Conservation (phyloP, 352 stramenopile species). For the Phytopythium boreale region DNA sequence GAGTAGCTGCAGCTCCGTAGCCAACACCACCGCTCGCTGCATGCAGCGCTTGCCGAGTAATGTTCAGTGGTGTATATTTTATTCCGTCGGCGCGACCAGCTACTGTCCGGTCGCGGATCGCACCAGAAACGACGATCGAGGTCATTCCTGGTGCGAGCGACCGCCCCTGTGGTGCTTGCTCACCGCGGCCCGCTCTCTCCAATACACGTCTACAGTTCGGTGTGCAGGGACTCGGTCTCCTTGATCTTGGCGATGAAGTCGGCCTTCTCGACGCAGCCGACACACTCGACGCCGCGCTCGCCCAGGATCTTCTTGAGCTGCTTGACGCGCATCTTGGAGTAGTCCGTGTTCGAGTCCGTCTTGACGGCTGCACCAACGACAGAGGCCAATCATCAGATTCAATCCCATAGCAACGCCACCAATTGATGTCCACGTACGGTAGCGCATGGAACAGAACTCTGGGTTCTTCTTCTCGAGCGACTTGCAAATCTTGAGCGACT, state of each 20-base stretch:
- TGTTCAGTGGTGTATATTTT: not conserved
- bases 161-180: not conserved
- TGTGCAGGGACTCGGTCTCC: constrained; percentile 83
- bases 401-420: not conserved
- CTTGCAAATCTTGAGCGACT: constrained; percentile 93
- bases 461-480: constrained; percentile 92
- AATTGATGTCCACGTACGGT: constrained; percentile 66
- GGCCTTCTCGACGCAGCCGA: constrained; percentile 93
- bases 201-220: constrained; percentile 61
- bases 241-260: constrained; percentile 95
- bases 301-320: constrained; percentile 93
- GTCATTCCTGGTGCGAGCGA: not conserved
- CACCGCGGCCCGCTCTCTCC: not conserved
- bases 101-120: not conserved
- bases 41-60: not conserved
- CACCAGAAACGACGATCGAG: not conserved
- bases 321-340: constrained; percentile 94
- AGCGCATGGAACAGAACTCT: constrained; percentile 93
- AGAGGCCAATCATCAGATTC: not conserved
- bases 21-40: no score
- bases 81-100: not conserved
- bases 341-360: constrained; percentile 93
- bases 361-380: constrained; percentile 73
- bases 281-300: constrained; percentile 91
- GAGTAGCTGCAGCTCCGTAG: no score